These are phyloP conservation scores for Fusarium sp. DNA, from an alignment of 2,329 filamentous ascomycete species.

Conservation along the genomic window DNA sequence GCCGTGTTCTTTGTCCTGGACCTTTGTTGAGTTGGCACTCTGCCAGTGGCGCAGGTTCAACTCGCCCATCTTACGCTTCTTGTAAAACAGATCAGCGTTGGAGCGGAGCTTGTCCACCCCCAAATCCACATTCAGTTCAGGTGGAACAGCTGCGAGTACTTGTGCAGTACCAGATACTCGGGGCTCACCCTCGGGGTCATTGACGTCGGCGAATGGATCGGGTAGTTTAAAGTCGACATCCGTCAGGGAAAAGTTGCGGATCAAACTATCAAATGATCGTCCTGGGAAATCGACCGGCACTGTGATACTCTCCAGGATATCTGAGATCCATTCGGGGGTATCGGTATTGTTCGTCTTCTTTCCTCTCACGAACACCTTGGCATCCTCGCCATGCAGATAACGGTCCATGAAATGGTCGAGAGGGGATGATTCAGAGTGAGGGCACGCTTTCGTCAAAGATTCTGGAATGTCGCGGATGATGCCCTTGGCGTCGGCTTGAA, in stretches of 20 bases:
- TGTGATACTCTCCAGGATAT: slow-evolving; percentile 82
- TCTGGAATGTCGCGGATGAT: slow-evolving; percentile 78
- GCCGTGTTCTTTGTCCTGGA: slow-evolving; percentile 63
- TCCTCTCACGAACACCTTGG: slow-evolving; percentile 84
- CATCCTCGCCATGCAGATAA: slow-evolving; percentile 82
- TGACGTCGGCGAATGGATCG: slow-evolving; percentile 79
- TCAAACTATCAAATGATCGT: slow-evolving; percentile 79
- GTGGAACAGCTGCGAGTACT: slow-evolving; percentile 80
- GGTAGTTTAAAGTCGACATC: slow-evolving; percentile 89
- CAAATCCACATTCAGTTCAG: slow-evolving; percentile 87
- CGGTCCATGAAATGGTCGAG: slow-evolving; percentile 82
- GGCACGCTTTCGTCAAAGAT: slow-evolving; percentile 76
- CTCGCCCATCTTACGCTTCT: slow-evolving; percentile 79
- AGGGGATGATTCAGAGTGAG: slow-evolving; percentile 80
- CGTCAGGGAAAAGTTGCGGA: slow-evolving; percentile 86
- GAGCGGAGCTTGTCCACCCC: slow-evolving; percentile 81
- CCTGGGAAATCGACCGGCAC: slow-evolving; percentile 87
- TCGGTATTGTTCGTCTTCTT: slow-evolving; percentile 71
- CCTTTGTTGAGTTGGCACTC: slow-evolving; percentile 78
- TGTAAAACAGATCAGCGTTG: slow-evolving; percentile 82
- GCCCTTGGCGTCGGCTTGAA: slow-evolving; percentile 76
- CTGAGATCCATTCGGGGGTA: slow-evolving; percentile 83
- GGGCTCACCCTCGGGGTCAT: slow-evolving; percentile 76
- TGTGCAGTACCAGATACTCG: slow-evolving; percentile 84
- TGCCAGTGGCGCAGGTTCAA: slow-evolving; percentile 87